A percentile compares a stretch with the other conserved stretches of the same genome.
Conservation (phyloP, 108 stramenopile species). For the Cyclotella kingstonii region DNA sequence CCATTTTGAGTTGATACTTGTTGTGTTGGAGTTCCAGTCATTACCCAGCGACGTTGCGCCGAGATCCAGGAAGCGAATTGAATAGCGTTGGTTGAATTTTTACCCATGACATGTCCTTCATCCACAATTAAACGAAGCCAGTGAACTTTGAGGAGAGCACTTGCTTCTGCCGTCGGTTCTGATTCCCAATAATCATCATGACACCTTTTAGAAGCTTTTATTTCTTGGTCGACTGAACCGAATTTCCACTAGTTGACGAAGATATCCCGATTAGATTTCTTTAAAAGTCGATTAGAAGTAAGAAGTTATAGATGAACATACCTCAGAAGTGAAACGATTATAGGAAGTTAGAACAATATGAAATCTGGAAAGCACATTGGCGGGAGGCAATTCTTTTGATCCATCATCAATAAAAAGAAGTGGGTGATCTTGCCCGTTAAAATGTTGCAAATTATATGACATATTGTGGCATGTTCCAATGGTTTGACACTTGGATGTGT, state of each 20-base stretch:
- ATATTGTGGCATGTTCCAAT: neutral
- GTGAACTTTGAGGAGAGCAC: constrained; percentile 71
- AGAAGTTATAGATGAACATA: too few relatives aligned
- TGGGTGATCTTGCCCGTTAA: constrained; percentile 41
- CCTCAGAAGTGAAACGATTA: constrained; percentile 67
- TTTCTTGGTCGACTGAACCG: constrained; percentile 73
- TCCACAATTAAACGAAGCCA: constrained; percentile 76
- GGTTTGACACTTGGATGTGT: constrained; percentile 27
- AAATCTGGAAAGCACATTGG: constrained; percentile 60
- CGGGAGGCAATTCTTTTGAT: constrained; percentile 52
- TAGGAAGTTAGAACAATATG: constrained; percentile 68
- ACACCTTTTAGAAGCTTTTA: constrained; percentile 43
- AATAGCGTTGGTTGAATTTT: constrained; percentile 59
- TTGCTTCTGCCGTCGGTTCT: constrained; percentile 28
- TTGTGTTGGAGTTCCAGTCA: constrained; percentile 87
- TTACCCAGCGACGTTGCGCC: constrained; percentile 72
- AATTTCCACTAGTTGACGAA: too few relatives aligned
- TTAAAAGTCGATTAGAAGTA: too few relatives aligned
- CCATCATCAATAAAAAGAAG: constrained; percentile 70
- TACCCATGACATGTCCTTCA: constrained; percentile 86
- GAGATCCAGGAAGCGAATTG: constrained; percentile 76
- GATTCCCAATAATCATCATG: neutral
- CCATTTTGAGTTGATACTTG: constrained; percentile 53
- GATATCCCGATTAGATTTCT: too few relatives aligned
- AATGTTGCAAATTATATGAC: constrained; percentile 20